Percentiles rank a stretch among this genome's conserved stretches.
phyloP scores from a whole-genome alignment of 768 basidiomycete species.

The Phylloporus sp. region DNA sequence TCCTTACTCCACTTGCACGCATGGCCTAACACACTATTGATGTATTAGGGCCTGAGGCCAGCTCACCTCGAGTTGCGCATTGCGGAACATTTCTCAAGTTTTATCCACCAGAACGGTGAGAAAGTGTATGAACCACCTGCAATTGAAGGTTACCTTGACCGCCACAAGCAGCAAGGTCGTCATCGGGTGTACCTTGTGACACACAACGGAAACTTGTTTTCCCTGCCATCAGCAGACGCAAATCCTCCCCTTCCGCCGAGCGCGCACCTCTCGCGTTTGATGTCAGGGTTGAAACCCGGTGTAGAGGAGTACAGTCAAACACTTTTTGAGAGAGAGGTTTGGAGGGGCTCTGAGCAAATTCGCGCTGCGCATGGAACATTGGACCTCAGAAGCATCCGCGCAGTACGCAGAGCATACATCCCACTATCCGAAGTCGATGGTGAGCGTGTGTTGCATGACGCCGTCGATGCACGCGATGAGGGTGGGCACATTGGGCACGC shows the following conservation, averaged over 20 bases:
- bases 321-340: slow-evolving; percentile 50
- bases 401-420: slow-evolving; percentile 53
- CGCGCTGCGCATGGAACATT: slow-evolving; percentile 60
- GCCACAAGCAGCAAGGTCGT: slow-evolving; percentile 54
- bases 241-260: slow-evolving; percentile 73
- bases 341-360: slow-evolving; percentile 62
- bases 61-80: slow-evolving; percentile 72
- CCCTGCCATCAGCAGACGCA: slow-evolving; percentile 46
- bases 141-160: slow-evolving; percentile 84
- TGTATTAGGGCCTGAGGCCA: slow-evolving; percentile 33
- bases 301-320: slow-evolving; percentile 27
- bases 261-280: slow-evolving; percentile 30
- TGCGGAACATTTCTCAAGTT: slow-evolving; percentile 60
- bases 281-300: slow-evolving; percentile 26
- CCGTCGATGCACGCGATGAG: slow-evolving; percentile 54
- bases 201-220: slow-evolving; percentile 73
- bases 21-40: slow-evolving; percentile 12
- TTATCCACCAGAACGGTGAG: slow-evolving; percentile 37
- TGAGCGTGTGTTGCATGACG: slow-evolving; percentile 25
- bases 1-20: not conserved
- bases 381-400: slow-evolving; percentile 67
- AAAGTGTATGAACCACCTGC: slow-evolving; percentile 70
- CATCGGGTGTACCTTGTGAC: slow-evolving; percentile 66
- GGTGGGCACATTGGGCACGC: slow-evolving; percentile 58
- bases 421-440: slow-evolving; percentile 28